Evolutionary conservation across 192 early-diverging fungal genomes (phyloP).

Genomic region (Polychytrium aggregatum): DNA sequence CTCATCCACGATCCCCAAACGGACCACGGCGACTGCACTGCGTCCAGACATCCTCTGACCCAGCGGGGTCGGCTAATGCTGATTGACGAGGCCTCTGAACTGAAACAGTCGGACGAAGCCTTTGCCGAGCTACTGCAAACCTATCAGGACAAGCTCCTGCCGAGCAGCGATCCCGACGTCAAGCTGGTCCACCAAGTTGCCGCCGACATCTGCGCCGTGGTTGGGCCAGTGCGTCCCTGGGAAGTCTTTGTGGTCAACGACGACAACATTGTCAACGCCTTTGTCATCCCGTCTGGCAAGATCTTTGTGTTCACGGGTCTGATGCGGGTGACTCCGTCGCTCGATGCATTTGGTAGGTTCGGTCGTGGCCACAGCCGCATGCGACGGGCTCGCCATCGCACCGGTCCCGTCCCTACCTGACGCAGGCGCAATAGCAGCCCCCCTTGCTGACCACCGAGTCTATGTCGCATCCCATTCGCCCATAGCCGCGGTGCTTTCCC

Average conservation of each 20-base stretch:
- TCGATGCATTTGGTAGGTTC: too few relatives aligned
- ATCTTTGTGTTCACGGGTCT: constrained; percentile 35
- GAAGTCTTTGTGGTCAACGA: constrained; percentile 24
- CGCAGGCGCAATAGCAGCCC: too few relatives aligned
- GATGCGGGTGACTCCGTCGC: constrained; percentile 3
- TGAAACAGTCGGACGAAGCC: constrained; percentile 11
- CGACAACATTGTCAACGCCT: constrained; percentile 23
- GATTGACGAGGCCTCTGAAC: constrained; percentile 18
- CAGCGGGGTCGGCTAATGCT: constrained; percentile 28
- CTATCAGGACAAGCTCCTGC: constrained; percentile 9
- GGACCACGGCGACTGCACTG: neutral
- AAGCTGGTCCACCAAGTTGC: constrained; percentile 3
- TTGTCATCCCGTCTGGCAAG: constrained; percentile 25
- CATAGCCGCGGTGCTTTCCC: constrained; percentile 22
- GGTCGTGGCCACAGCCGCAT: too few relatives aligned
- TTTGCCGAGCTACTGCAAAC: constrained; percentile 4
- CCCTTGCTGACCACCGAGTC: too few relatives aligned
- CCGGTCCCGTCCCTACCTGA: too few relatives aligned
- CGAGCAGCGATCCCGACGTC: constrained; percentile 5
- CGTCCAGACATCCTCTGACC: constrained; percentile 6
- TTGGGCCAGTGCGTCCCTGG: constrained; percentile 23
- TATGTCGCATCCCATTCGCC: too few relatives aligned
- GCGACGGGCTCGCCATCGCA: too few relatives aligned
- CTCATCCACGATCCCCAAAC: constrained; percentile 13
- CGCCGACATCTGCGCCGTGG: constrained; percentile 7